Base-by-base conservation (phyloP, 2,329 filamentous ascomycete genomes). In the Talaromyces rugulosus region DNA sequence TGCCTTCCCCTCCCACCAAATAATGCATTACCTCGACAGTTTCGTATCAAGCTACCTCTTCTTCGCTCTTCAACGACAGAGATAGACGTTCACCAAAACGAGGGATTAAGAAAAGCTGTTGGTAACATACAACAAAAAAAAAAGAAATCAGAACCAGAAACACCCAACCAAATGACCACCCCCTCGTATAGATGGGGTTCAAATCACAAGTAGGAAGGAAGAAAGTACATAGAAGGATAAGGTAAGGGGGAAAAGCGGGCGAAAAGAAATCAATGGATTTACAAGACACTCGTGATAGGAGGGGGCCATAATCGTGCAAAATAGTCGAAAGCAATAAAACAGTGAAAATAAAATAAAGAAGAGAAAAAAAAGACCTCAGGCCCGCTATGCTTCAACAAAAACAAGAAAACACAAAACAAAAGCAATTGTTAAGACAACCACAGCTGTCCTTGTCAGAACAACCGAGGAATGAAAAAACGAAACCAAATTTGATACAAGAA, bases 331-430 rank as follows among this genome's bases (percentile, higher is more conserved):
- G 34, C 27, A 59, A 54, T 30, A 36, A 56, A 55, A 55, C 67
- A 65, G 65, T 63, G 64, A 60, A 66, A 64, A 64, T 59, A 61
- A 53, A 30, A 59, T 53, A 27, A 40, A 23, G 53, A 59, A 61
- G 66, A 61, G 66, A 61, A 64, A 44, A 66, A 61, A 65, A 66
- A 64, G 66, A 66, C 72, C 62, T 70, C 65, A 61, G 72, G 70
- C 72, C 75, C 73, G 73, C 73, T 75, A 75, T 75, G 73, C 72
- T 73, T 70, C 66, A 66, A 64, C 64, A 66, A 63, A 59, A 64
- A 12, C 33, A 63, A 67, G 65, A 65, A 68, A 64, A 66, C 61
- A 69, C 62, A 62, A 64, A 64, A 72, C 65, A 62, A 64, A 60
- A 65, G 54, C 56, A 61, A 9, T 58, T 62, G 60, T 36, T 53